Conservation (phyloP, 164 flowering plant genomes). For the Annona cherimola region DNA sequence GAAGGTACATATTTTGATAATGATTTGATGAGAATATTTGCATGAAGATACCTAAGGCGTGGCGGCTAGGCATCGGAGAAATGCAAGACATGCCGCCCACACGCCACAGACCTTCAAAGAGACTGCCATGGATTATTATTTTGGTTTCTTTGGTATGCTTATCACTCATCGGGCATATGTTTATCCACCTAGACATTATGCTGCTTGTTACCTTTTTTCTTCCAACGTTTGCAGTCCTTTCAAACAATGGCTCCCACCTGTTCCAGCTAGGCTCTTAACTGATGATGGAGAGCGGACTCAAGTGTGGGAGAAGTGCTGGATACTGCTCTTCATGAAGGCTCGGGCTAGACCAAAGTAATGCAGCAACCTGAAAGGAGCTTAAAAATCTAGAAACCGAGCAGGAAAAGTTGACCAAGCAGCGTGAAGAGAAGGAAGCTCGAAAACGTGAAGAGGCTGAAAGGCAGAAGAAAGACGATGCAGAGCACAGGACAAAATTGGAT, state of each 20-base stretch:
- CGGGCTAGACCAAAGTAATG: too few species aligned
- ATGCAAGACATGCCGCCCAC: constrained; percentile 55
- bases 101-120: constrained; percentile 71
- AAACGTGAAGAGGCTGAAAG: too few species aligned
- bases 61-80: constrained; percentile 65
- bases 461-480: too few species aligned
- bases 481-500: too few species aligned
- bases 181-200: constrained; percentile 56
- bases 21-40: constrained; percentile 30
- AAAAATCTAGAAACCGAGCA: too few species aligned
- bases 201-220: constrained; percentile 67
- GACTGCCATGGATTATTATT: constrained; percentile 81
- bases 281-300: too few species aligned
- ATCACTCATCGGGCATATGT: constrained; percentile 71
- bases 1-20: neutral
- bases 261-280: constrained; percentile 57
- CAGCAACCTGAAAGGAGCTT: too few species aligned
- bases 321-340: too few species aligned
- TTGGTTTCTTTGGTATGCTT: constrained; percentile 65
- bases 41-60: constrained; percentile 59
- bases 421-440: too few species aligned
- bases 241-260: constrained; percentile 75
- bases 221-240: constrained; percentile 56
- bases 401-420: too few species aligned
- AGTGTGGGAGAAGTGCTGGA: too few species aligned